These are phyloP conservation scores for Castanospermum australe DNA, from an alignment of 306 rosid genomes.

Conservation along the genomic window DNA sequence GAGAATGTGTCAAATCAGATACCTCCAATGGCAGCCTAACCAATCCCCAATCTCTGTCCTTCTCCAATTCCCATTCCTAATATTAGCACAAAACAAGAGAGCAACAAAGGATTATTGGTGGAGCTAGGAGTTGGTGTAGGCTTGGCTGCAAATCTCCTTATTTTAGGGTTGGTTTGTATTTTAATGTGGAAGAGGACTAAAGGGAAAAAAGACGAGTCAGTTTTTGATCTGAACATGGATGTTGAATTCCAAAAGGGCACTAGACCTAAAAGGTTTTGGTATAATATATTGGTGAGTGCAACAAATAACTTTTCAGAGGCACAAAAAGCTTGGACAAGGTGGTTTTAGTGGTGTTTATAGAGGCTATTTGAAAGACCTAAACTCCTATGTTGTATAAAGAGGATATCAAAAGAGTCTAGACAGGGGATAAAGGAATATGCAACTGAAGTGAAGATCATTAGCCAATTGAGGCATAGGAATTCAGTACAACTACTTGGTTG, in stretches of 20 bases:
- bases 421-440: slow-evolving; percentile 38
- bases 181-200: slow-evolving; percentile 16
- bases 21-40: not conserved
- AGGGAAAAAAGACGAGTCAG: slow-evolving; percentile 3
- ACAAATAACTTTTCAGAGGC: slow-evolving; percentile 39
- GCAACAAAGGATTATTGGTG: not conserved
- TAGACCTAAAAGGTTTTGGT: slow-evolving; percentile 39
- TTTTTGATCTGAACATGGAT: slow-evolving; percentile 28
- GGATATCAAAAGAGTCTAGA: slow-evolving; percentile 35
- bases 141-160: not conserved
- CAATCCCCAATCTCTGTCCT: not conserved
- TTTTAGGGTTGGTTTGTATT: not conserved
- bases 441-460: slow-evolving; percentile 46
- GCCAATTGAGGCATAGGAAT: slow-evolving; percentile 38
- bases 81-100: not conserved
- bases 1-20: not conserved
- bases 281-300: slow-evolving; percentile 29
- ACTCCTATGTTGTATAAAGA: slow-evolving; percentile 38
- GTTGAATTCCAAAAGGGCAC: slow-evolving; percentile 37
- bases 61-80: not conserved
- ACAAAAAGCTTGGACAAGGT: slow-evolving; percentile 42
- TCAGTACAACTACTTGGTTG: slow-evolving; percentile 49
- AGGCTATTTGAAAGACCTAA: slow-evolving; percentile 31
- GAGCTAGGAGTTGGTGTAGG: slow-evolving; percentile 29
- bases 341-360: slow-evolving; percentile 44